These are phyloP conservation scores for Quercus variabilis DNA, from an alignment of 306 rosid genomes.

Conservation along the genomic window DNA sequence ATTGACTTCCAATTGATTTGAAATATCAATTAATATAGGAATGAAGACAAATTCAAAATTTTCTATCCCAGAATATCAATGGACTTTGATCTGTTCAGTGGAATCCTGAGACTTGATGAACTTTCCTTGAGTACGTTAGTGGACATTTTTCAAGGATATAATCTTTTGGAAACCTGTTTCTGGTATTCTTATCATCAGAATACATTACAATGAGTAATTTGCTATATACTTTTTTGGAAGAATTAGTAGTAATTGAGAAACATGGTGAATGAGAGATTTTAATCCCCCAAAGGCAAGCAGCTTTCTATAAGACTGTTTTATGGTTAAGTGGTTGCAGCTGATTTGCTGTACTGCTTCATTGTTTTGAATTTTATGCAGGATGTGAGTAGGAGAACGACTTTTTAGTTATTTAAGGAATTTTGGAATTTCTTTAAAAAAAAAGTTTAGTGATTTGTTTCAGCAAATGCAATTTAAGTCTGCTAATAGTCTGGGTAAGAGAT, in stretches of 20 bases:
- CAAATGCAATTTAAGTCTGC: background rate
- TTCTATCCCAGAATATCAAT: background rate
- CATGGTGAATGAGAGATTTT: background rate
- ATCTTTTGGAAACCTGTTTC: background rate
- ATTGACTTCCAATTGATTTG: too few relatives aligned
- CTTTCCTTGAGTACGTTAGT: background rate
- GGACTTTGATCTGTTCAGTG: too few relatives aligned
- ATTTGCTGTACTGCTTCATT: background rate
- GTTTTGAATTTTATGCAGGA: background rate
- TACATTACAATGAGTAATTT: background rate
- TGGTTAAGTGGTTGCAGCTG: background rate
- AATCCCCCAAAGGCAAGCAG: too few relatives aligned
- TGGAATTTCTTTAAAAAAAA: background rate
- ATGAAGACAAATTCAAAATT: background rate
- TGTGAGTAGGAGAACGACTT: background rate
- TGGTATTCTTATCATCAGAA: background rate
- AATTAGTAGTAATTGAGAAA: background rate
- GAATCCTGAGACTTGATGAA: background rate
- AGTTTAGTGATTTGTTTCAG: background rate
- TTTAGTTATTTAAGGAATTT: background rate
- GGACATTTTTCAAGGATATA: background rate
- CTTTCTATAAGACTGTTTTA: too few relatives aligned
- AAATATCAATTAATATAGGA: too few relatives aligned
- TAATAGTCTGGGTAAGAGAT: slow-evolving; percentile 1
- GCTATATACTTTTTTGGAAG: background rate